phyloP scores from a whole-genome alignment of 116 monocot genomes.

The Trichopus zeylanicus region DNA sequence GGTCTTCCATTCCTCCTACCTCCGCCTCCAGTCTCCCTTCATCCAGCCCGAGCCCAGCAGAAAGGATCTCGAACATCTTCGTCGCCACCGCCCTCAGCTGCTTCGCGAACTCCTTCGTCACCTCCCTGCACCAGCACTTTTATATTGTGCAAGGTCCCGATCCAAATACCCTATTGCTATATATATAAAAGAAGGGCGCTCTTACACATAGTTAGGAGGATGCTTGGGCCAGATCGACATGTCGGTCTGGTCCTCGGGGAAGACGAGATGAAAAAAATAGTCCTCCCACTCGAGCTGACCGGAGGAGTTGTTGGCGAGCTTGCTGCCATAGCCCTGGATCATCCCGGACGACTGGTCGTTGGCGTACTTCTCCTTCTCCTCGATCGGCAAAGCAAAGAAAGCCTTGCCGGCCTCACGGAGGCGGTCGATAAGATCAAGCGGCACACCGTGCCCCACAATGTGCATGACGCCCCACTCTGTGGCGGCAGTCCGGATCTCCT shows the following conservation, averaged over 20 bases:
- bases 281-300: constrained; percentile 87
- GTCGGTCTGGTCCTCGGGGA: constrained; percentile 51
- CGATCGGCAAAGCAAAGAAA: constrained; percentile 69
- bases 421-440: constrained; percentile 34
- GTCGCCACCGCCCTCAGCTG: constrained; percentile 37
- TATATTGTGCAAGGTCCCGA: neutral
- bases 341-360: constrained; percentile 63
- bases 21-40: constrained; percentile 41
- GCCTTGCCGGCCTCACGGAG: constrained; percentile 42
- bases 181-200: constrained; percentile 1
- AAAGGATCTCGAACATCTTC: constrained; percentile 59
- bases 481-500: constrained; percentile 44
- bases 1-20: constrained; percentile 49
- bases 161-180: neutral
- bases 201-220: constrained; percentile 50
- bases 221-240: constrained; percentile 63
- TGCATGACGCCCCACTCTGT: constrained; percentile 88
- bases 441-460: constrained; percentile 58
- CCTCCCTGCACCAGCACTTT: constrained; percentile 57
- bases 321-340: constrained; percentile 81
- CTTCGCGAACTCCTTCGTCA: constrained; percentile 43
- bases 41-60: constrained; percentile 45
- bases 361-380: constrained; percentile 76
- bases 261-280: constrained; percentile 86
- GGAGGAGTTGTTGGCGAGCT: constrained; percentile 60